These are phyloP conservation scores for Rhizophora mangle DNA, from an alignment of 345 rosid species.

Conservation along the genomic window DNA sequence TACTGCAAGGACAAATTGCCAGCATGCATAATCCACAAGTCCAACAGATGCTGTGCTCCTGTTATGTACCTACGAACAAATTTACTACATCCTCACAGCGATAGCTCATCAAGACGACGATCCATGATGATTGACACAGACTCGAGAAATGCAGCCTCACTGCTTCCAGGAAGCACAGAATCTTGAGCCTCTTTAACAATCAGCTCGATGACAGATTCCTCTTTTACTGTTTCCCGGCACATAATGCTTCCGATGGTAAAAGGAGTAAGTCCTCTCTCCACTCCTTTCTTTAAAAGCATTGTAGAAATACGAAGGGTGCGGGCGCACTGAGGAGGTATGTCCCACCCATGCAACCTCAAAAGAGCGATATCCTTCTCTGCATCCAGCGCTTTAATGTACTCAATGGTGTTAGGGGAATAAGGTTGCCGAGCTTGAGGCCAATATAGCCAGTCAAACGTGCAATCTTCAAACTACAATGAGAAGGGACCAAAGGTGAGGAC, in stretches of 20 bases:
- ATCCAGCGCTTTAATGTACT: constrained; percentile 59
- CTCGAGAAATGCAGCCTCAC: constrained; percentile 54
- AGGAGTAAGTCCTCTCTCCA: constrained; percentile 63
- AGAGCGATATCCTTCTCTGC: constrained; percentile 63
- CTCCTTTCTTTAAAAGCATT: constrained; percentile 83
- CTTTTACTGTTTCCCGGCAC: constrained; percentile 61
- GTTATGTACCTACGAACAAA: constrained; percentile 4
- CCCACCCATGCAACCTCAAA: constrained; percentile 71
- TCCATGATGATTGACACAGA: constrained; percentile 57
- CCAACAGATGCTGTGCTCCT: background rate
- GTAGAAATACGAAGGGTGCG: constrained; percentile 59
- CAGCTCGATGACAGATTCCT: constrained; percentile 64
- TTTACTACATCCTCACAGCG: constrained; percentile 8
- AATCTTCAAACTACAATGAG: constrained; percentile 73
- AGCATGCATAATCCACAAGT: constrained; percentile 3
- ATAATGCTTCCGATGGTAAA: constrained; percentile 66
- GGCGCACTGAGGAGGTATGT: constrained; percentile 46
- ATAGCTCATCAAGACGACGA: constrained; percentile 35
- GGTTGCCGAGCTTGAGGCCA: constrained; percentile 86
- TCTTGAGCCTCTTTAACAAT: constrained; percentile 60
- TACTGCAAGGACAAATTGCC: background rate
- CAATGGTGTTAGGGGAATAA: constrained; percentile 50
- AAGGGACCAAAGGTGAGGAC: constrained; percentile 9
- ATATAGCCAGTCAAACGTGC: constrained; percentile 91
- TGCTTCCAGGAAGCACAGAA: constrained; percentile 42